Evolutionary conservation across 805 yeast species (phyloP), one percentile per base, ranked within the genome.

Genomic region (Ogataea degrootiae): DNA sequence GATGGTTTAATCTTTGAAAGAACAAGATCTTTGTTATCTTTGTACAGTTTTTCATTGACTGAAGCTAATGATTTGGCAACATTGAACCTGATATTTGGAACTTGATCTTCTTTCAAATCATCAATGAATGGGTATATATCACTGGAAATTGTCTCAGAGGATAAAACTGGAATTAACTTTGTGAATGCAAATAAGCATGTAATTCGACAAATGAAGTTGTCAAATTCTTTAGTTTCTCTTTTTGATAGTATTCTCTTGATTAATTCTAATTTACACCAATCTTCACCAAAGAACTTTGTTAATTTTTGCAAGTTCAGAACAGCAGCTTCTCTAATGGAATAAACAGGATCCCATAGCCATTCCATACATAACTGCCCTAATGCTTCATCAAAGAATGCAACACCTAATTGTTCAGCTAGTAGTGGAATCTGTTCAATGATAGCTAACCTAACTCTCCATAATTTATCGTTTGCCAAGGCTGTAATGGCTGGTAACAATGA

Each of bases 331-430:
- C 99, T 83, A 51, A 94, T 91, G 5, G 98, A 91, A 69, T 81
- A 94, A 37, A 94, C 99, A 5, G 91, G 87, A 70, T 94, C 99
- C 96, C 97, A 91, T 55, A 94, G 74, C 98, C 99, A 94, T n/a
- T 91, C 86, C 79, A 94, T 79, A 61, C 97, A 94, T 57, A 94
- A 74, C 43, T 87, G 83, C 53, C 96, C 90, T 55, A 94, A 75
- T 60, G 91, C 96, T 64, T 88, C 87, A 67, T 94, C 94, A 69
- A 94, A 94, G 61, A 92, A 90, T 29, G 88, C 83, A 45, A 87
- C 91, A 29, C 99, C 99, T 50, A 94, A 75, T 70, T 94, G 98
- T 59, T 87, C 86, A 7, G 98, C 97, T 55, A 94, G 74, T 53
- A 92, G 76, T 31, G 99, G 99, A 56, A 91, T 89, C 70, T 94